phyloP scores from a whole-genome alignment of 2,329 filamentous ascomycete species.

The Colletotrichum aenigma region DNA sequence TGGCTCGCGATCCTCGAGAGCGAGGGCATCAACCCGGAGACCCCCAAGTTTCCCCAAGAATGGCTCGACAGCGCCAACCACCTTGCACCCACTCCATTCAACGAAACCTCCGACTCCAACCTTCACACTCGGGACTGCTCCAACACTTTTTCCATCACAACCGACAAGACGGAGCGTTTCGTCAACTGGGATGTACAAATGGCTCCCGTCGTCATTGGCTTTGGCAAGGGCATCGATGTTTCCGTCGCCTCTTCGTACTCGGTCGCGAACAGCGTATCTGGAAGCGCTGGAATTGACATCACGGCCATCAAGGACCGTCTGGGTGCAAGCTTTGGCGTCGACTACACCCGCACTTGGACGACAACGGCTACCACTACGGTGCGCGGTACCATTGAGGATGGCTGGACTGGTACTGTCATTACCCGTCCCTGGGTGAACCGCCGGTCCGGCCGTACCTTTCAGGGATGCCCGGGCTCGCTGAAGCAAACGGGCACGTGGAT shows the following conservation, averaged over 20 bases:
- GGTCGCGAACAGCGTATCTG: not conserved
- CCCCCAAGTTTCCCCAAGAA: not conserved
- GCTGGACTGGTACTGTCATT: not conserved
- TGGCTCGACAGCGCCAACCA: not conserved
- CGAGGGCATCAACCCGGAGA: not conserved
- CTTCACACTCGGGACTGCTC: not conserved
- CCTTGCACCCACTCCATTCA: not conserved
- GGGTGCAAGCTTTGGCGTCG: not conserved
- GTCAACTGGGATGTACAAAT: conserved; percentile 16
- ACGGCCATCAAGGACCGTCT: not conserved
- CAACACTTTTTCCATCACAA: not conserved
- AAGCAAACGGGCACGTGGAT: not conserved
- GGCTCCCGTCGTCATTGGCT: not conserved
- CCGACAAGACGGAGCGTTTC: not conserved
- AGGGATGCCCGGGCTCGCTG: not conserved
- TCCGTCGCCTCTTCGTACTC: not conserved
- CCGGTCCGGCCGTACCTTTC: not conserved
- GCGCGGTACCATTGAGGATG: not conserved
- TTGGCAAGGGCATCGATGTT: not conserved
- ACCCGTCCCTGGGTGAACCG: not conserved
- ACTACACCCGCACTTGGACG: not conserved
- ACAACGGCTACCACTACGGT: not conserved
- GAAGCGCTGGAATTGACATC: not conserved
- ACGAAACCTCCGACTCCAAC: not conserved
- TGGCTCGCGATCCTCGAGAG: not conserved